Evolutionary conservation across 2,329 filamentous ascomycete species (phyloP).

Genomic region (Ascochyta viciae-villosae): DNA sequence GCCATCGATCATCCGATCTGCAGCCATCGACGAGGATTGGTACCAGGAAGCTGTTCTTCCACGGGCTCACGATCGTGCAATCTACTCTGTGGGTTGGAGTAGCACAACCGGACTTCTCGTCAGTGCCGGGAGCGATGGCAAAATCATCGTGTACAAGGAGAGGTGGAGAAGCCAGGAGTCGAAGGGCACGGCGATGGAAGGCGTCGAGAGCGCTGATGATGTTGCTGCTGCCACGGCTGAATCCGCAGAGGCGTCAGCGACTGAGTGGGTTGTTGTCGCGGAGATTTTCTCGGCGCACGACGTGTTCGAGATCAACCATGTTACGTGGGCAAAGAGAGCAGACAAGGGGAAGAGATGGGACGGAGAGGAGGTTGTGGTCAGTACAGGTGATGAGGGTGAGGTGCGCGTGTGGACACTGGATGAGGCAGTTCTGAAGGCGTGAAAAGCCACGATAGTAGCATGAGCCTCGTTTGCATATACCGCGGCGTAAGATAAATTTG

Average conservation of each 20-base stretch:
- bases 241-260: slow-evolving; percentile 37
- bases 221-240: slow-evolving; percentile 20
- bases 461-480: not conserved
- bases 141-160: slow-evolving; percentile 35
- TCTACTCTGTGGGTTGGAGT: slow-evolving; percentile 90
- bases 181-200: slow-evolving; percentile 30
- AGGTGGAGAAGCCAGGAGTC: slow-evolving; percentile 24
- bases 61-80: slow-evolving; percentile 74
- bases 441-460: not conserved
- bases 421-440: slow-evolving; percentile 16
- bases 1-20: slow-evolving; percentile 86
- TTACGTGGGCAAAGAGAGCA: slow-evolving; percentile 82
- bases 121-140: slow-evolving; percentile 81
- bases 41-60: slow-evolving; percentile 78
- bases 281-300: slow-evolving; percentile 80
- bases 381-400: slow-evolving; percentile 89
- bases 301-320: slow-evolving; percentile 92
- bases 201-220: slow-evolving; percentile 25
- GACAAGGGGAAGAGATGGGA: slow-evolving; percentile 69
- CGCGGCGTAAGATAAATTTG: slow-evolving; percentile 12
- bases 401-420: slow-evolving; percentile 78
- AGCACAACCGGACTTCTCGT: slow-evolving; percentile 76
- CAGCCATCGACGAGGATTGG: slow-evolving; percentile 81
- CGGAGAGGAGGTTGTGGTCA: slow-evolving; percentile 83
- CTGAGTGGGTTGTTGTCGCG: slow-evolving; percentile 75